Conservation (phyloP, 352 stramenopile species). For the Phytophthora aleatoria region DNA sequence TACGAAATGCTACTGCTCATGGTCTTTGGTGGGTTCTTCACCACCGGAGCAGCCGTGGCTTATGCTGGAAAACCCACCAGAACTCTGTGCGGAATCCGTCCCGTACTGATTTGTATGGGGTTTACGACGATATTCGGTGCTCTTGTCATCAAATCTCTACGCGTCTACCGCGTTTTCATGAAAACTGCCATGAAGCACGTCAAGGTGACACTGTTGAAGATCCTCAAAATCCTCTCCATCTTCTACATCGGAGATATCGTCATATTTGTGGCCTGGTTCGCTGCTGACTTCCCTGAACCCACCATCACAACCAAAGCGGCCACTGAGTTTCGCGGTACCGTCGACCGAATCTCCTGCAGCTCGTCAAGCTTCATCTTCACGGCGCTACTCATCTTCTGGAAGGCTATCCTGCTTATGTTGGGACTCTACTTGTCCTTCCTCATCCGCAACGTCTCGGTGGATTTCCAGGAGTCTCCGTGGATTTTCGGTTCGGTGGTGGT, state of each 20-base stretch:
- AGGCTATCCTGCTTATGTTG: constrained; percentile 48
- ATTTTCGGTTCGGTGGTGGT: constrained; percentile 56
- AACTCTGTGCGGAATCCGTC: constrained; percentile 36
- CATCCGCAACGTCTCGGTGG: constrained; percentile 62
- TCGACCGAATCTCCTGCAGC: constrained; percentile 37
- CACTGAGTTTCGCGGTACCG: constrained; percentile 32
- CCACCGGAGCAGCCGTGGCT: constrained; percentile 27
- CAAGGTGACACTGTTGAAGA: constrained; percentile 36
- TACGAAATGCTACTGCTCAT: constrained; percentile 53
- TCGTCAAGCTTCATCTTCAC: constrained; percentile 61
- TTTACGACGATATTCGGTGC: constrained; percentile 53
- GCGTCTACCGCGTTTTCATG: constrained; percentile 66
- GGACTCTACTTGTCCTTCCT: constrained; percentile 60
- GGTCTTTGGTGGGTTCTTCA: constrained; percentile 44
- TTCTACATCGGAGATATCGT: constrained; percentile 41
- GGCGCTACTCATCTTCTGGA: constrained; percentile 61
- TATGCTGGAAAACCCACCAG: constrained; percentile 39
- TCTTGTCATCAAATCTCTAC: constrained; percentile 53
- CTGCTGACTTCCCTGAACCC: constrained; percentile 40
- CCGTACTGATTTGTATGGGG: constrained; percentile 37
- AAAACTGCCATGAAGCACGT: constrained; percentile 44
- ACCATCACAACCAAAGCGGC: constrained; percentile 23
- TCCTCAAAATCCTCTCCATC: constrained; percentile 44
- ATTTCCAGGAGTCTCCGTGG: constrained; percentile 76
- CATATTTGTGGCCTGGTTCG: constrained; percentile 46